Evolutionary conservation across 345 rosid species (phyloP), one percentile per base, ranked within the genome.

Genomic region (Nasturtium officinale): DNA sequence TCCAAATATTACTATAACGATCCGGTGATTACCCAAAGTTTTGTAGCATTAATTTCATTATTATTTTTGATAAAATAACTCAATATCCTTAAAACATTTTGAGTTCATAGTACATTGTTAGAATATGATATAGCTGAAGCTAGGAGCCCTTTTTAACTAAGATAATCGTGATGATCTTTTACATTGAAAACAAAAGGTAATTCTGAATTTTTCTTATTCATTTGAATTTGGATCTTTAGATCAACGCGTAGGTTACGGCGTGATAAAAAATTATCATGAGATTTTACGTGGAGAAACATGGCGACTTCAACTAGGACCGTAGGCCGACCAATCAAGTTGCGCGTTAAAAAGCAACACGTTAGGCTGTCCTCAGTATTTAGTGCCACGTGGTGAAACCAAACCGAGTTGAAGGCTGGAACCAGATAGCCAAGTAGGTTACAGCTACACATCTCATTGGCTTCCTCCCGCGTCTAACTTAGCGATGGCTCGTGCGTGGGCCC

Each of bases 381-480:
- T 35, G 75, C 57, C 60, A 61, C 53, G 61, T 73, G 37, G 37
- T 64, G 57, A 21, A 64, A 73, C 57, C 57, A 54, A 65, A 64
- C 64, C 47, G 20, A 23, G 77, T 64, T 43, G 71, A 45, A 58
- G 71, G 71, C 77, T 73, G 77, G 71, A 73, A 73, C 70, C 65
- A 73, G 71, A 43, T 2, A 45, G 43, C 50, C 58, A 64, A 55
- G 33, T 72, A 53, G 32, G 6, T 3, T 52, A 62, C 77, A 55
- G 58, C 77, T 64, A 50, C 67, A 52, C 57, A 65, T 52, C 76
- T 62, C 56, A 72, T 21, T 72, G 46, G 77, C 47, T 63, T 30
- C 10, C 10, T 10, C 25, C 37, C 46, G 47, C 63, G 46, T 35
- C 46, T 6, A 42, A 3, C 7, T 42, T 0, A 42, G 7, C 17